A percentile compares a stretch with the other conserved stretches of the same genome.
Conservation (phyloP, 176 grass and related monocot species). For the Triticum dicoccoides region DNA sequence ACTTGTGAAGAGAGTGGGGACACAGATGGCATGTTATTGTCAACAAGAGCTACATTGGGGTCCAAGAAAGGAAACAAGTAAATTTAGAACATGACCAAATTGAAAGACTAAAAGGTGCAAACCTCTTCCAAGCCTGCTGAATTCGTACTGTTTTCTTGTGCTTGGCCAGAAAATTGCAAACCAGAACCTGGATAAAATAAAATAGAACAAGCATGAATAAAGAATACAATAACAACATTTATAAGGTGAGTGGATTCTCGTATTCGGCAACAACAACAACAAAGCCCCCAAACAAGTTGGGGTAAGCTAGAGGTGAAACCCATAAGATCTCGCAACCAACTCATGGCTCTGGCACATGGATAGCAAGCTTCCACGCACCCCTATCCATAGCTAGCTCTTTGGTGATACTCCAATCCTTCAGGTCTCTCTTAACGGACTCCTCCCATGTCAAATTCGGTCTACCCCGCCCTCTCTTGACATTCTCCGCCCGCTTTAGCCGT, state of each 20-base stretch:
- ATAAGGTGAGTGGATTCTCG: not conserved
- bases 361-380: no score
- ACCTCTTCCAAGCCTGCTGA: conserved; percentile 47
- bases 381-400: no score
- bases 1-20: not conserved
- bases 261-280: not conserved
- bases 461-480: no score
- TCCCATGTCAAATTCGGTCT: no score
- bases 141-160: conserved; percentile 31
- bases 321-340: no score
- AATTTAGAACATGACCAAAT: not conserved
- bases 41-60: conserved; percentile 2
- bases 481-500: no score
- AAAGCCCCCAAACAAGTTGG: no score
- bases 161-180: conserved; percentile 25
- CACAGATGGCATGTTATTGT: not conserved
- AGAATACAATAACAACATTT: not conserved
- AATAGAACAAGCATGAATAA: conserved; percentile 23
- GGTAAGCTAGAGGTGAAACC: no score
- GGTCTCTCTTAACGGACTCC: no score
- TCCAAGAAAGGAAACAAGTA: not conserved
- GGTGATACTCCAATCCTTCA: no score
- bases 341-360: no score
- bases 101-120: conserved; percentile 24
- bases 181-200: conserved; percentile 32